Conservation (phyloP, 192 early-diverging fungal genomes). For the Spizellomyces punctatus region DNA sequence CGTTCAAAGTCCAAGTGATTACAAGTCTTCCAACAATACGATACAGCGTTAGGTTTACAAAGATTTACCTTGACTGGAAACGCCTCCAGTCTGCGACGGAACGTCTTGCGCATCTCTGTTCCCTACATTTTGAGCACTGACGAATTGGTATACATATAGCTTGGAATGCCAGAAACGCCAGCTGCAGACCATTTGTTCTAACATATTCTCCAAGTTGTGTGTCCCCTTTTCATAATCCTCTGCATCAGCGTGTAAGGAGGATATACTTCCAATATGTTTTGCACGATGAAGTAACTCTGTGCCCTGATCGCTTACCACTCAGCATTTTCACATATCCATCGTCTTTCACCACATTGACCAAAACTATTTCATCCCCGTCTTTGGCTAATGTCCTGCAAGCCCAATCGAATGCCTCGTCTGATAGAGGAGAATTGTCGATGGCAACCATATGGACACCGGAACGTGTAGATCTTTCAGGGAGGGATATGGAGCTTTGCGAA, state of each 20-base stretch:
- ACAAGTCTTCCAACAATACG: no score
- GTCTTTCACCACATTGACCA: background rate
- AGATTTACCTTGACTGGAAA: background rate
- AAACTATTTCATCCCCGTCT: slow-evolving; percentile 1
- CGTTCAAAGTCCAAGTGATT: background rate
- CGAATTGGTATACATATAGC: no score
- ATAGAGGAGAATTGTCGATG: background rate
- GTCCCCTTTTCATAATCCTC: background rate
- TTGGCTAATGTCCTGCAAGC: background rate
- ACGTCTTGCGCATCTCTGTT: background rate
- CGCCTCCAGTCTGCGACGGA: background rate
- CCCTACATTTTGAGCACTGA: background rate
- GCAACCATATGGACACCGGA: slow-evolving; percentile 5
- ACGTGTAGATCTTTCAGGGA: no score
- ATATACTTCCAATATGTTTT: background rate
- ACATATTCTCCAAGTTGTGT: no score
- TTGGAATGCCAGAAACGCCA: no score
- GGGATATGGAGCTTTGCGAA: no score
- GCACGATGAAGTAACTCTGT: no score
- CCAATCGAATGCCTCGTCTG: slow-evolving; percentile 4
- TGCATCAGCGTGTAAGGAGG: slow-evolving; percentile 1
- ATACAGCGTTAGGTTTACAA: no score
- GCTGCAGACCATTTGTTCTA: no score
- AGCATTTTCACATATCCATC: background rate
- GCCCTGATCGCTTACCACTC: background rate